Percentiles rank a stretch among this genome's conserved stretches.
Conservation (phyloP, 2,329 filamentous ascomycete species). For the Myotisia sp. region DNA sequence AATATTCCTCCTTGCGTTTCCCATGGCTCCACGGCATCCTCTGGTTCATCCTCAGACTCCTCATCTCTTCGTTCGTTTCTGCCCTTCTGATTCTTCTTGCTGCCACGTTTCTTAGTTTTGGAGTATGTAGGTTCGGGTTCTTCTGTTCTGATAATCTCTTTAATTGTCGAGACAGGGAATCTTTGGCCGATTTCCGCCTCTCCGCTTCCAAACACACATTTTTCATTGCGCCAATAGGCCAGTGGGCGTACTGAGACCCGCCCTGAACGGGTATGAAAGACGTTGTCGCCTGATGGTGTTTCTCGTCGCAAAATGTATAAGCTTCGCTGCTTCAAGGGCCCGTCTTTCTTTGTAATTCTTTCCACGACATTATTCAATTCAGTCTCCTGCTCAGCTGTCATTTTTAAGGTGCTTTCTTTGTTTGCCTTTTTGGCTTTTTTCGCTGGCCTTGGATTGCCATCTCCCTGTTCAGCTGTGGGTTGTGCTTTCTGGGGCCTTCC, state of each 20-base stretch:
- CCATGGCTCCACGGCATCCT: constrained; percentile 29
- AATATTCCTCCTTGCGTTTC: constrained; percentile 29
- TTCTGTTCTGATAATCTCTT: constrained; percentile 63
- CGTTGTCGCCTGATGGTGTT: constrained; percentile 38
- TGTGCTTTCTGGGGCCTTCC: constrained; percentile 21
- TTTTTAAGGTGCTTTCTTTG: constrained; percentile 16
- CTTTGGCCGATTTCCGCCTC: constrained; percentile 41
- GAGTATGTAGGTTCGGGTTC: constrained; percentile 34
- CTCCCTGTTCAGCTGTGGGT: constrained; percentile 11
- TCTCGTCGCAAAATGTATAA: constrained; percentile 39
- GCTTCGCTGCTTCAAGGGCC: constrained; percentile 35
- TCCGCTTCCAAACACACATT: constrained; percentile 53
- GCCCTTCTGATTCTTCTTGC: constrained; percentile 24
- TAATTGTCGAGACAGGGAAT: constrained; percentile 55
- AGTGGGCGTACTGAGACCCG: constrained; percentile 65
- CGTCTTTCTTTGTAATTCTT: constrained; percentile 29
- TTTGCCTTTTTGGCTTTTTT: constrained; percentile 19
- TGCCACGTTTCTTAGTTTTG: constrained; percentile 25
- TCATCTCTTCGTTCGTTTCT: constrained; percentile 25
- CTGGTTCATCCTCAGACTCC: constrained; percentile 27
- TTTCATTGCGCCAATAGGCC: constrained; percentile 77
- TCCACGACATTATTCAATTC: constrained; percentile 31
- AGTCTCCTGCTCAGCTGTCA: constrained; percentile 20
- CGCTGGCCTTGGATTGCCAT: constrained; percentile 16
- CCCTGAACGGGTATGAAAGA: constrained; percentile 58